Conservation (phyloP, 2,329 filamentous ascomycete species). For the Fusarium caatingaense region DNA sequence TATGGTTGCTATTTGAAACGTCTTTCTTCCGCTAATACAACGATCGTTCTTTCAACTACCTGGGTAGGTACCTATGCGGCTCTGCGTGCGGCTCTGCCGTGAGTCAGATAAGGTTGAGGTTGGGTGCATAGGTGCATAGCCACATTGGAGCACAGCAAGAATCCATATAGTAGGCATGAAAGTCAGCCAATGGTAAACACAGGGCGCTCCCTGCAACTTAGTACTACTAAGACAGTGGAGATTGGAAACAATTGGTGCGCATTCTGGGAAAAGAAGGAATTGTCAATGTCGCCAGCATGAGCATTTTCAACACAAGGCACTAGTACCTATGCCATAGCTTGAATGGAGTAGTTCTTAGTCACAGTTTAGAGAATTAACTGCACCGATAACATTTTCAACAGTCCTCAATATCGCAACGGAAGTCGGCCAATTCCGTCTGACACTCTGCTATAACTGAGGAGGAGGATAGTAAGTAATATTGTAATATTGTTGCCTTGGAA, state of each 20-base stretch:
- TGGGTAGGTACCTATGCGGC: background rate
- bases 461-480: background rate
- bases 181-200: background rate
- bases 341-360: background rate
- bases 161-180: background rate
- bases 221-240: background rate
- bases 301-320: conserved; percentile 9
- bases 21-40: background rate
- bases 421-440: background rate
- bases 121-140: background rate
- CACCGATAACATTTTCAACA: background rate
- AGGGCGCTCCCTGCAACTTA: background rate
- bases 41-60: background rate
- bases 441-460: background rate
- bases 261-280: background rate
- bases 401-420: background rate
- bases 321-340: background rate
- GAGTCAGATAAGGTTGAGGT: background rate
- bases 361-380: background rate
- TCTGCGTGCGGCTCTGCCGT: conserved; percentile 7
- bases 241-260: background rate
- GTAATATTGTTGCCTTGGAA: background rate
- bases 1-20: background rate
- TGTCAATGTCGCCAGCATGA: background rate
- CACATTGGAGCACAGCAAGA: background rate